Evolutionary conservation across 1,139 yeast species (phyloP).

Genomic region (Eremothecium gossypii): DNA sequence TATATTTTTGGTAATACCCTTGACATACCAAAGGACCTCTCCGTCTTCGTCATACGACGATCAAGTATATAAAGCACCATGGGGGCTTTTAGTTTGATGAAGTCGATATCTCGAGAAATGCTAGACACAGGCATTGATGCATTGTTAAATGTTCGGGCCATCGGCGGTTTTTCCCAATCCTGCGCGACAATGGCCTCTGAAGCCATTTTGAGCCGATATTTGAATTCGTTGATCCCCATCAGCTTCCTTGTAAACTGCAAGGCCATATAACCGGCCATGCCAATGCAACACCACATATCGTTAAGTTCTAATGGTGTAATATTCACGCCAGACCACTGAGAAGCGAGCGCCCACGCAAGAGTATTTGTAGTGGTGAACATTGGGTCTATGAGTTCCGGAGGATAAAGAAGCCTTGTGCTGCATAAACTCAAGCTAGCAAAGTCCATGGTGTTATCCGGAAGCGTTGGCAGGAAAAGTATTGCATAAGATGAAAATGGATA

Average conservation of each 20-base stretch:
- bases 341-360: conserved; percentile 62
- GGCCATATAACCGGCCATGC: conserved; percentile 80
- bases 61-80: conserved; percentile 77
- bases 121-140: conserved; percentile 52
- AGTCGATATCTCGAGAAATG: conserved; percentile 40
- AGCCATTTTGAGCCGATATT: conserved; percentile 56
- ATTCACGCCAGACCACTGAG: conserved; percentile 92
- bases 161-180: conserved; percentile 76
- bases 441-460: conserved; percentile 44
- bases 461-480: conserved; percentile 61
- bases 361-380: conserved; percentile 60
- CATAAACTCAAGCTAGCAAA: conserved; percentile 74
- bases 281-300: conserved; percentile 89
- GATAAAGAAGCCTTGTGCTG: conserved; percentile 59
- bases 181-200: conserved; percentile 59
- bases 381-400: conserved; percentile 73
- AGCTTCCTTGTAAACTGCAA: conserved; percentile 56
- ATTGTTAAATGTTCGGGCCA: conserved; percentile 57
- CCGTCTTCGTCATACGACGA: conserved; percentile 91
- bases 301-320: conserved; percentile 73
- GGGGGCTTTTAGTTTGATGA: conserved; percentile 73
- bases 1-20: conserved; percentile 88
- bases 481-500: conserved; percentile 83
- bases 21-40: conserved; percentile 82
- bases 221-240: conserved; percentile 78